Evolutionary conservation across 2,329 filamentous ascomycete species (phyloP), one percentile per base, ranked within the genome.

Genomic region (Alternaria gaisen): DNA sequence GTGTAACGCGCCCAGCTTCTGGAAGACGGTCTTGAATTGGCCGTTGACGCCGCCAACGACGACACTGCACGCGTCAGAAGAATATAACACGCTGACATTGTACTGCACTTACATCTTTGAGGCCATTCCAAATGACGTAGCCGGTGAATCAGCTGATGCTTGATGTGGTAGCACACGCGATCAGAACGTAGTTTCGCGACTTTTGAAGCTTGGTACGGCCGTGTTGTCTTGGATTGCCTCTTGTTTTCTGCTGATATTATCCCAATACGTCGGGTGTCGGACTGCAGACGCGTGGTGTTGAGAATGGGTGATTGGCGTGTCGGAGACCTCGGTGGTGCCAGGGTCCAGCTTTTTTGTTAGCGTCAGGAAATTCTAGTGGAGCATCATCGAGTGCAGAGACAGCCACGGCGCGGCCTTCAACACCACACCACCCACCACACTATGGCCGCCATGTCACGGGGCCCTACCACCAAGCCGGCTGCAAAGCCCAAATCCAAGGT

Each of bases 21-120:
- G 84, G 77, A 99, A 92, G 10, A 91, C 89, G 12, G 89, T 79
- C 64, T 87, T 84, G 53, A 97, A 85, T 74, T 91, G 88, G 72
- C 94, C 94, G 75, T 93, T 90, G 66, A 97, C 85, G 75, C 89
- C 89, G 58, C 95, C 95, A 63, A 97, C 82, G 40, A 97, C 92
- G 71, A 95, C 89, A 59, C 90, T 93, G 64, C 32, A n/a, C 12
- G 9, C 7, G 38, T 73, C 18, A 74, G 66, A 26, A 43, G 6
- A 8, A 28, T 18, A 4, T 18, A 16, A 10, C 4, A 14, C n/a
- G 7, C 3, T 16, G 26, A 44, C 4, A 14, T 3, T n/a, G 4
- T 3, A 2, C 1, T 5, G 11, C 7, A 61, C 53, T 53, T 63
- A 87, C 86, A 87, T 85, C 72, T 87, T 87, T 8, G 83, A 84